Evolutionary conservation across 495 filamentous ascomycete genomes (phyloP), one percentile per base, ranked within the genome.

Genomic region (Neurospora tetraspora): DNA sequence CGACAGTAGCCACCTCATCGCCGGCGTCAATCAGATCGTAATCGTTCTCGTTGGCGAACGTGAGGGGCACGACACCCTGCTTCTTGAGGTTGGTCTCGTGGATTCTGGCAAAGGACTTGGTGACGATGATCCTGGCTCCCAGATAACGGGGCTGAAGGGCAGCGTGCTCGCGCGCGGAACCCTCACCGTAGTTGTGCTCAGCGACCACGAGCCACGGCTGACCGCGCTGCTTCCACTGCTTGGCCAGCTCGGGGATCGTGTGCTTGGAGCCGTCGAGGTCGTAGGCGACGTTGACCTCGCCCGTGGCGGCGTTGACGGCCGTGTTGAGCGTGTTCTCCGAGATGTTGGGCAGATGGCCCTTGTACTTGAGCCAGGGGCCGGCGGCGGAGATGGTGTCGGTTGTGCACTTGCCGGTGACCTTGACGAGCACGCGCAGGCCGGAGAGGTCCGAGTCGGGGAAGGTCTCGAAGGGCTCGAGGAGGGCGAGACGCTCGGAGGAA

Each of bases 31-130:
- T 90, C 70, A 82, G 81, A 73, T 94, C 93, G 79, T 99, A 99
- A 79, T 98, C 96, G n/a, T 83, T 84, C 78, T 92, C 92, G 78
- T 96, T 86, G 3, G 83, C 92, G 77, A 99, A 97, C 0, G 92
- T 96, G 73, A 99, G 83, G 1, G 96, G 96, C 27, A 98, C 94
- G 18, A 99, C 91, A 73, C 96, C 96, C 85, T 99, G 96, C 86
- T 99, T 98, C 90, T 99, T 99, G 39, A 99, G 84, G 83, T 99
- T 99, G 20, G 96, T 97, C 86, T 99, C 96, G 84, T 99, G 96
- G 81, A 99, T 99, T 59, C 96, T 88, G 4, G 96, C 96, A 80
- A 99, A 98, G 79, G 86, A 90, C 87, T 98, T 98, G 71, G 91
- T 86, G 34, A 98, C 88, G 65, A 99, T 93, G 76, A 97, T 82